Base-by-base conservation (phyloP, 441 rosid species). In the Populus trichocarpa region DNA sequence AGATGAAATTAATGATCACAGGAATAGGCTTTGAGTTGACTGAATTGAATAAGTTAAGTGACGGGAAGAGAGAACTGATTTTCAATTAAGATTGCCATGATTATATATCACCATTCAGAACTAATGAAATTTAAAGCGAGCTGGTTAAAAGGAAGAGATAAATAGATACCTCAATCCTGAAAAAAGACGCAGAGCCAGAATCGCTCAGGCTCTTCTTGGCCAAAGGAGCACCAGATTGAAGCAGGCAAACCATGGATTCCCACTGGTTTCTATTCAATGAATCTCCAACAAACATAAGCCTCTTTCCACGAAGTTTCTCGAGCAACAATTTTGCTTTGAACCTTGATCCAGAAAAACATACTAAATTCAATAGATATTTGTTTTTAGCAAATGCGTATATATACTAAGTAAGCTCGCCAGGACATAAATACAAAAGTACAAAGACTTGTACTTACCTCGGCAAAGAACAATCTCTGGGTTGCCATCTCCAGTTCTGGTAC, bases 221-320 rank as follows among this genome's bases (percentile, higher is more conserved):
- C 3, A 83, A 76, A 59, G 92, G 88, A 71, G 83, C 65, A 38
- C 83, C 85, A 61, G 97, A 95, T 78, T 92, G 93, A 79, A 88
- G 89, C 86, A 92, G 73, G 50, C 99, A 93, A 70, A 92, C 83
- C 98, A 93, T 88, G 8, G 99, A 95, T 83, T 93, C 93, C 99
- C 99, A 95, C 65, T 95, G 99, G 72, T 93, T 93, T 75, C 96
- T 79, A 75, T 95, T 92, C 57, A 93, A 42, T 0, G 98, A 95
- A 82, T 95, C 99, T 69, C 99, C 98, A 74, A 93, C 94, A 66
- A 90, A 95, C 99, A 95, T 91, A 61, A 95, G 84, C 81, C 97
- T 88, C 89, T 90, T 95, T 81, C 89, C 88, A 80, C 89, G 89
- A 25, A 93, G 90, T 77, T 92, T 95, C 82, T 92, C 86, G 23